A percentile compares a stretch with the other conserved stretches of the same genome.
phyloP scores from a whole-genome alignment of 306 rosid genomes.

The Pyrus communis region DNA sequence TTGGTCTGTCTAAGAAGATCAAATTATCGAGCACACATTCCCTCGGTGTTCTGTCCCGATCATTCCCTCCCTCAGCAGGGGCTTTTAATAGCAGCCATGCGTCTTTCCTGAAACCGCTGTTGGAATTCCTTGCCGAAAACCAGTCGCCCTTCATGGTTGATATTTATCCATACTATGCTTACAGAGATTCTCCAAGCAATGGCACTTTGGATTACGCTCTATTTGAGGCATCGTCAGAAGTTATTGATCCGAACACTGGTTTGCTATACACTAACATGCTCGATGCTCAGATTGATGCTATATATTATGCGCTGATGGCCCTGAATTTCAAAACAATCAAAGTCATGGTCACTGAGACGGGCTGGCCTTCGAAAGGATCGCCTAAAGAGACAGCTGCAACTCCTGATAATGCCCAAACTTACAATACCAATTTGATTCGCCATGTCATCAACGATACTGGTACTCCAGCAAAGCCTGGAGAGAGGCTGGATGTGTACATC shows the following conservation, averaged over 20 bases:
- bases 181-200: conserved; percentile 68
- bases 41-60: conserved; percentile 86
- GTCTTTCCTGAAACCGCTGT: conserved; percentile 76
- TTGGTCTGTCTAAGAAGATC: conserved; percentile 71
- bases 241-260: conserved; percentile 95
- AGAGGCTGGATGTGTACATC: conserved; percentile 38
- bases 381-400: conserved; percentile 88
- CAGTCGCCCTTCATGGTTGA: conserved; percentile 94
- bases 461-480: conserved; percentile 45
- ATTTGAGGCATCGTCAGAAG: conserved; percentile 81
- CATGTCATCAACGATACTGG: conserved; percentile 49
- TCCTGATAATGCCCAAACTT: conserved; percentile 70
- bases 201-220: conserved; percentile 79
- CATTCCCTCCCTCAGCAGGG: conserved; percentile 97
- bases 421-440: conserved; percentile 51
- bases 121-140: conserved; percentile 93
- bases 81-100: conserved; percentile 90
- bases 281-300: conserved; percentile 95
- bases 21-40: conserved; percentile 92
- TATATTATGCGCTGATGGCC: conserved; percentile 82
- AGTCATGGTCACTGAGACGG: conserved; percentile 92
- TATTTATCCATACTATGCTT: conserved; percentile 95
- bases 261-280: conserved; percentile 90
- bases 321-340: conserved; percentile 80
- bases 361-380: conserved; percentile 98